Percentiles rank a stretch among this genome's conserved stretches.
These are phyloP conservation scores for Ceratocystis cubensis DNA, from an alignment of 2,329 filamentous ascomycete species.

Conservation along the genomic window DNA sequence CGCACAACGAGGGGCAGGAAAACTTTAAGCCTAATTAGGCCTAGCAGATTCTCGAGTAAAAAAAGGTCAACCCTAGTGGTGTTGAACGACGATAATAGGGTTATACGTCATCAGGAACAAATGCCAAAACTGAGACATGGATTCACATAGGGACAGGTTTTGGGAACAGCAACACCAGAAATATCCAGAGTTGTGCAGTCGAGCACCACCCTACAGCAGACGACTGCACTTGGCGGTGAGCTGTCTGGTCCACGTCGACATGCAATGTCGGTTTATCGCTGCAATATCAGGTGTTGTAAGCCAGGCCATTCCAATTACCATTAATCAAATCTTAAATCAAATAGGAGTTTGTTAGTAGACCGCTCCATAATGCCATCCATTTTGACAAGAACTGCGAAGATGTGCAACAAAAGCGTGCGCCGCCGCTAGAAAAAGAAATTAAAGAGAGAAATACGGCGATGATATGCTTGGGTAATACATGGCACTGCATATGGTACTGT, in stretches of 20 bases:
- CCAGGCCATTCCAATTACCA: too few relatives aligned
- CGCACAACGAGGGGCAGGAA: constrained; percentile 15
- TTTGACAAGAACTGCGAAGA: not conserved
- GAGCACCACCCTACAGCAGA: too few relatives aligned
- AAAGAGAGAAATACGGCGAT: not conserved
- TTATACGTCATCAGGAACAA: not conserved
- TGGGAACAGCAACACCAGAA: not conserved
- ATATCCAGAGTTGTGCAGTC: too few relatives aligned
- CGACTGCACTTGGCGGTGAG: too few relatives aligned
- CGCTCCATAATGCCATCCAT: not conserved
- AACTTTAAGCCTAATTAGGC: constrained; percentile 8
- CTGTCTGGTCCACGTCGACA: too few relatives aligned
- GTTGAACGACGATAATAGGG: not conserved
- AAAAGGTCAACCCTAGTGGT: not conserved
- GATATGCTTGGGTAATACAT: too few relatives aligned
- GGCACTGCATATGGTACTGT: not conserved
- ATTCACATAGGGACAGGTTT: not conserved
- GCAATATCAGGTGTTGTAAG: too few relatives aligned
- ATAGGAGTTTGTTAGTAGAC: not conserved
- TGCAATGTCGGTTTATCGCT: too few relatives aligned
- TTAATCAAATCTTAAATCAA: too few relatives aligned
- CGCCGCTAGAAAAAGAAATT: not conserved
- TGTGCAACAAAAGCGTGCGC: not conserved
- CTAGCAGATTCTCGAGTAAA: not conserved
- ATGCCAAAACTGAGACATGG: not conserved